Evolutionary conservation across 164 flowering plant species (phyloP).

Genomic region (Cinnamomum micranthum): DNA sequence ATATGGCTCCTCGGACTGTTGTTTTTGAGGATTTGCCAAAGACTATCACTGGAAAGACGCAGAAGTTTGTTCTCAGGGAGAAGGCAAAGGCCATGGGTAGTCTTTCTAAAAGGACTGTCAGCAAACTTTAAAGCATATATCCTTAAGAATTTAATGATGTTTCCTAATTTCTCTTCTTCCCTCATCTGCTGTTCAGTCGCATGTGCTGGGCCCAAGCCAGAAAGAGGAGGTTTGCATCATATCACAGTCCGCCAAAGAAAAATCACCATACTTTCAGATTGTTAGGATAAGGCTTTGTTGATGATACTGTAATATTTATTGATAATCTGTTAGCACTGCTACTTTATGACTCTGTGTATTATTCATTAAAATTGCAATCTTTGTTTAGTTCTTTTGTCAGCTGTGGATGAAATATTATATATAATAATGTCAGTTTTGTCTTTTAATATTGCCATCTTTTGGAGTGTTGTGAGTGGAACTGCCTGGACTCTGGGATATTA

Average conservation of each 20-base stretch:
- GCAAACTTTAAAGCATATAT: slow-evolving; percentile 5
- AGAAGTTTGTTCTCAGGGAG: slow-evolving; percentile 55
- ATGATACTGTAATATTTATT: too few relatives aligned
- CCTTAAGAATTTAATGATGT: background rate
- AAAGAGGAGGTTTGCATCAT: too few relatives aligned
- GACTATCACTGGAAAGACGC: slow-evolving; percentile 64
- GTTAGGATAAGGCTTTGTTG: too few relatives aligned
- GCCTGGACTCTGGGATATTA: too few relatives aligned
- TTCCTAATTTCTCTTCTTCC: too few relatives aligned
- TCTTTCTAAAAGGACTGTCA: slow-evolving; percentile 15
- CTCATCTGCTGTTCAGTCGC: too few relatives aligned
- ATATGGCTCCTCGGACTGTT: slow-evolving; percentile 52
- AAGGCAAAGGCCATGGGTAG: slow-evolving; percentile 40
- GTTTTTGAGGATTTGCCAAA: slow-evolving; percentile 52
- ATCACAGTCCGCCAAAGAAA: too few relatives aligned
- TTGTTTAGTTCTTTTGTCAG: background rate
- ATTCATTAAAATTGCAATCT: background rate
- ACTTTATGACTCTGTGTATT: background rate
- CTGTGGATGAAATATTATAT: background rate
- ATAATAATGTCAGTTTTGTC: too few relatives aligned
- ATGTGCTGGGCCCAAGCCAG: too few relatives aligned
- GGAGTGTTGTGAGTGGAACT: too few relatives aligned
- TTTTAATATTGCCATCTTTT: too few relatives aligned
- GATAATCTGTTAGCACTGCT: background rate
- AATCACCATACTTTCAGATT: too few relatives aligned